Conservation (phyloP, 176 grass and related monocot genomes). For the Dactylis glomerata region DNA sequence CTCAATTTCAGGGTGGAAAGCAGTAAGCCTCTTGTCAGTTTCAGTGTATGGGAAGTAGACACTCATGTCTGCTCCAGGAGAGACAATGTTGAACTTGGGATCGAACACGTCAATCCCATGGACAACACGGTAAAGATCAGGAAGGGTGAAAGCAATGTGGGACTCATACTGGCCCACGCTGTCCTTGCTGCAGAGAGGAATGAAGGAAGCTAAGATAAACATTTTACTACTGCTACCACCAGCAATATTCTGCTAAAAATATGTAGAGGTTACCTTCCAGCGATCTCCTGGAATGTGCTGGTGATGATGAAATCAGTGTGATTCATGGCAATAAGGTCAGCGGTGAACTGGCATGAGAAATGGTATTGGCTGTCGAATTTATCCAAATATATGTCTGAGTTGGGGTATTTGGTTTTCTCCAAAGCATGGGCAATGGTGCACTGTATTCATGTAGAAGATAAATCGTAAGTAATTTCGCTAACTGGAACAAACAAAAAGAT, state of each 20-base stretch:
- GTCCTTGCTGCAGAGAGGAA: conserved; percentile 71
- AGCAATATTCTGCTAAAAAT: not conserved
- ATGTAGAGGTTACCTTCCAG: conserved; percentile 63
- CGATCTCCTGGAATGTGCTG: conserved; percentile 99
- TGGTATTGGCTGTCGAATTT: conserved; percentile 93
- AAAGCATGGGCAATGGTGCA: conserved; percentile 97
- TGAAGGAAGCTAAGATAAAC: conserved; percentile 23
- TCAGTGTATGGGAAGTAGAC: conserved; percentile 89
- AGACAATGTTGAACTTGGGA: conserved; percentile 99
- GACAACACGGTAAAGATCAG: conserved; percentile 91
- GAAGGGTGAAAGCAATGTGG: conserved; percentile 92
- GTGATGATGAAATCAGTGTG: conserved; percentile 97
- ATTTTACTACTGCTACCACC: not conserved
- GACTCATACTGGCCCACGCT: conserved; percentile 90
- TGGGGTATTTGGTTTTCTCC: conserved; percentile 99
- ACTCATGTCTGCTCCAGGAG: conserved; percentile 92
- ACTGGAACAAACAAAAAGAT: not conserved
- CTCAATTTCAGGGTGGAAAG: conserved; percentile 88
- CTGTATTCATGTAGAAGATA: conserved; percentile 24
- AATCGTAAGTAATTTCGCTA: conserved; percentile 10
- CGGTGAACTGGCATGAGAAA: conserved; percentile 97
- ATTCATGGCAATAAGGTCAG: conserved; percentile 95
- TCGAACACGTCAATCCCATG: conserved; percentile 96
- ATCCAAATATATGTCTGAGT: conserved; percentile 94
- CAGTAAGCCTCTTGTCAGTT: conserved; percentile 74